Base-by-base conservation (phyloP, 495 filamentous ascomycete species). In the Podospora australis region DNA sequence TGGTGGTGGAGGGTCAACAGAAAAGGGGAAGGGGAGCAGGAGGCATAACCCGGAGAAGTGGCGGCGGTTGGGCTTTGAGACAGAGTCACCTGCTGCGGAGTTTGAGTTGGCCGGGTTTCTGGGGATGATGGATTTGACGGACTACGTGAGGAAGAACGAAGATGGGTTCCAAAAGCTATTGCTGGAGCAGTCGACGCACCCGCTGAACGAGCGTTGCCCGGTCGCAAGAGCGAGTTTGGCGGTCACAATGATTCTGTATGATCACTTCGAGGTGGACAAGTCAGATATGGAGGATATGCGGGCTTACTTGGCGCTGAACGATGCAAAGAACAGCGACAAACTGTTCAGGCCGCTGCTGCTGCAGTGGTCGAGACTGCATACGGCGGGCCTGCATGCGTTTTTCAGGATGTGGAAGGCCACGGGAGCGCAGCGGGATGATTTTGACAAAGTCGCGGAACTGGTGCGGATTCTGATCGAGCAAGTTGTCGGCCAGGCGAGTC, bases 361-460 rank as follows among this genome's bases (percentile, higher is more conserved):
- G 22, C 94, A 97, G 53, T 99, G 92, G 92, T 89, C 88, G 4
- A 73, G 88, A n/a, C 66, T 99, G n/a, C 92, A 99, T 63, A 86
- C 85, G 2, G 85, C 87, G 2, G 87, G 86, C 3, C 61, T 97
- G n/a, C 84, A 91, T 55, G 82, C 87, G 10, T 96, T 96, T 53
- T 84, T 96, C 61, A 80, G 91, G 19, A 62, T 99, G 51, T 99
- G 92, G 92, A 94, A 89, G 62, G 77, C 82, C 0, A 91, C 90
- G 1, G 82, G 83, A 3, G 94, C 92, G 0, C 81, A 87, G 49
- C 65, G 74, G 20, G 83, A 90, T 42, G 92, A 99, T 67, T 94
- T 96, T 53, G 82, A 86, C 44, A 97, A 96, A 66, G 82, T 96
- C 8, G 83, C 86, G 19, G 92, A 97, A 54, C 74, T 97, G 24